A percentile compares a stretch with the other conserved stretches of the same genome.
Evolutionary conservation across 768 basidiomycete genomes (phyloP).

Genomic region (Russula virescens): DNA sequence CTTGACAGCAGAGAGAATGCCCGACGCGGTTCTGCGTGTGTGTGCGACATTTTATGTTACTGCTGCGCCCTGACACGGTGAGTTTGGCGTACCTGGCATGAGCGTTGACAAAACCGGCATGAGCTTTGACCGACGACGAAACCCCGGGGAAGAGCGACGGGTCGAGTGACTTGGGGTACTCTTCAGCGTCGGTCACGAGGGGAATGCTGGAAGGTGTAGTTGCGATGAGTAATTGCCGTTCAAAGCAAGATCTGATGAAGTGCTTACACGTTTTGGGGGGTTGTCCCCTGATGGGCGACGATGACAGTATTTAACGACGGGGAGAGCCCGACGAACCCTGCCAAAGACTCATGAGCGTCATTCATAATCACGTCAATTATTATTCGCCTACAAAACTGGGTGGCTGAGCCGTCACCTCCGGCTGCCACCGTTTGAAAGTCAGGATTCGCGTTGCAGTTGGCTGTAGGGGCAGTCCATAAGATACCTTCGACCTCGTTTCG

Average conservation of each 20-base stretch:
- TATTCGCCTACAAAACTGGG: slow-evolving; percentile 40
- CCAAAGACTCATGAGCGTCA: neutral
- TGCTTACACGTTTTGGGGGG: slow-evolving; percentile 29
- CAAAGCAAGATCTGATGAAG: too few relatives aligned
- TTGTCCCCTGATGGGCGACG: slow-evolving; percentile 39
- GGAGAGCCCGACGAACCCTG: slow-evolving; percentile 53
- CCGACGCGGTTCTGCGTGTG: slow-evolving; percentile 1
- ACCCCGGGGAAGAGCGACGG: slow-evolving; percentile 47
- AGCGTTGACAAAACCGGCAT: slow-evolving; percentile 41
- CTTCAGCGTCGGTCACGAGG: slow-evolving; percentile 39
- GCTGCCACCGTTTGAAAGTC: slow-evolving; percentile 43
- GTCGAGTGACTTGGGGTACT: slow-evolving; percentile 34
- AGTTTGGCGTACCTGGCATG: slow-evolving; percentile 39
- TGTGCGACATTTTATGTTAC: neutral
- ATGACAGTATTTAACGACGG: slow-evolving; percentile 34
- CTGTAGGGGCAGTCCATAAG: slow-evolving; percentile 26
- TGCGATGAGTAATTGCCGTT: neutral
- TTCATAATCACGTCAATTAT: too few relatives aligned
- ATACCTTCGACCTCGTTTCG: neutral
- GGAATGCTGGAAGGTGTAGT: slow-evolving; percentile 29
- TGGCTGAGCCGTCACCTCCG: slow-evolving; percentile 40
- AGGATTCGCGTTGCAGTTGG: slow-evolving; percentile 44
- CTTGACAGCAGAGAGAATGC: neutral
- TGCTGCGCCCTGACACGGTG: too few relatives aligned
- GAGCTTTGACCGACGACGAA: slow-evolving; percentile 36